Evolutionary conservation across 2,329 filamentous ascomycete species (phyloP).

Genomic region (Sporothrix schenckii): DNA sequence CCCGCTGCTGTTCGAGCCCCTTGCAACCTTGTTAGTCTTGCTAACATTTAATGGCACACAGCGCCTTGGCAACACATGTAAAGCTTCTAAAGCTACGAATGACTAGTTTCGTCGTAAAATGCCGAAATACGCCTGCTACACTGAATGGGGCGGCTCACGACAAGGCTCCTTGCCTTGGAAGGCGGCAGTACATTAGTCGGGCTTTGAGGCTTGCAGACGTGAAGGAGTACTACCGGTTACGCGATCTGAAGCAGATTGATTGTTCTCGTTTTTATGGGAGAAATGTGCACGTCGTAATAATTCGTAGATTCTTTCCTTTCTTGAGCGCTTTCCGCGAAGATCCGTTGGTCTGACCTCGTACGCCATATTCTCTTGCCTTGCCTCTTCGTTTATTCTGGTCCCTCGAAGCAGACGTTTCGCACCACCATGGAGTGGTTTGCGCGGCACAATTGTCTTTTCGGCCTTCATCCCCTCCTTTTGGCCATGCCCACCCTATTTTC

Average conservation of each 20-base stretch:
- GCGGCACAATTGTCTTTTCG: background rate
- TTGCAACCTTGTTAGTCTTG: conserved; percentile 3
- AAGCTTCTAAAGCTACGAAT: background rate
- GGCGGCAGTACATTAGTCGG: too few species aligned
- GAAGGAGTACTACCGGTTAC: background rate
- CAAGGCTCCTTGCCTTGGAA: too few species aligned
- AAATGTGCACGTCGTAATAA: background rate
- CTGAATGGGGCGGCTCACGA: background rate
- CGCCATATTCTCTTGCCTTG: background rate
- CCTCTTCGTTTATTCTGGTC: conserved; percentile 10
- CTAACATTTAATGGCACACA: background rate
- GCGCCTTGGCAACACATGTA: background rate
- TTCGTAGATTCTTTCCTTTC: background rate
- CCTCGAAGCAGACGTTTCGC: background rate
- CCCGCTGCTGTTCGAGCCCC: background rate
- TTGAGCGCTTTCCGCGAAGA: too few species aligned
- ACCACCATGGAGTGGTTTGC: conserved; percentile 5
- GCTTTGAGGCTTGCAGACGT: background rate
- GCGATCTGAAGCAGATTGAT: background rate
- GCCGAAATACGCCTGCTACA: background rate
- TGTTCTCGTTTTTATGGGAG: background rate
- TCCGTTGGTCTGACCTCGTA: background rate
- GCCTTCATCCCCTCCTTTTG: background rate
- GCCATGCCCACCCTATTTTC: background rate
- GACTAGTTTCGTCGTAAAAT: conserved; percentile 1